These are phyloP conservation scores for Logfia minima DNA, from an alignment of 129 eudicot species.

Conservation along the genomic window DNA sequence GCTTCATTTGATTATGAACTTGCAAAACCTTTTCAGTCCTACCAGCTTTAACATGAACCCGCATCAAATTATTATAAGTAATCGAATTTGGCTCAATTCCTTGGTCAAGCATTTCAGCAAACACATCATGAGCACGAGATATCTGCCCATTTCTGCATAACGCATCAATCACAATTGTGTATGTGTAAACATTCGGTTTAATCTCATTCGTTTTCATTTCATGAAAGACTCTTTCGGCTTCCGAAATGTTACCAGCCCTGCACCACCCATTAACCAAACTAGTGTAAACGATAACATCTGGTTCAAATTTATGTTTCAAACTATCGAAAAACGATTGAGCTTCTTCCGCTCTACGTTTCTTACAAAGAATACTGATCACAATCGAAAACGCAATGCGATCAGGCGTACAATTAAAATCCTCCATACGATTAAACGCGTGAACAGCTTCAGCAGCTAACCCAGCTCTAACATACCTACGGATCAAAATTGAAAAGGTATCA, in stretches of 20 bases:
- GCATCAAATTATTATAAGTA: conserved; percentile 78
- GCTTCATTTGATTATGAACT: conserved; percentile 84
- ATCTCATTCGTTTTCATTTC: conserved; percentile 72
- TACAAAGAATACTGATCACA: conserved; percentile 57
- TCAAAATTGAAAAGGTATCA: conserved; percentile 51
- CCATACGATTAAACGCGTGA: conserved; percentile 70
- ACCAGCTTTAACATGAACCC: conserved; percentile 81
- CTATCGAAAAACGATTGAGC: conserved; percentile 76
- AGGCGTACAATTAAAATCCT: conserved; percentile 60
- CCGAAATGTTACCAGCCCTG: conserved; percentile 53
- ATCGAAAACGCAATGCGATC: conserved; percentile 52
- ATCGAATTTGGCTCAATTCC: conserved; percentile 65
- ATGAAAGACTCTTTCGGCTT: conserved; percentile 71
- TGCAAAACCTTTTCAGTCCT: conserved; percentile 78
- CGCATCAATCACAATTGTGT: conserved; percentile 69
- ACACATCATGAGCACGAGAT: conserved; percentile 82
- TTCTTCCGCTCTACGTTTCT: conserved; percentile 61
- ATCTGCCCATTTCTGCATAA: conserved; percentile 82
- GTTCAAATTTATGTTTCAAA: conserved; percentile 61
- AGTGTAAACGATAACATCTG: conserved; percentile 74
- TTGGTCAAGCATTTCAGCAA: conserved; percentile 81
- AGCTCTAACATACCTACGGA: conserved; percentile 74
- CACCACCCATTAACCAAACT: conserved; percentile 93
- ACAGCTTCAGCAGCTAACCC: conserved; percentile 77
- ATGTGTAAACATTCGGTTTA: conserved; percentile 80